phyloP scores from a whole-genome alignment of 179 eudicot genomes.

The Pouteria campechiana region DNA sequence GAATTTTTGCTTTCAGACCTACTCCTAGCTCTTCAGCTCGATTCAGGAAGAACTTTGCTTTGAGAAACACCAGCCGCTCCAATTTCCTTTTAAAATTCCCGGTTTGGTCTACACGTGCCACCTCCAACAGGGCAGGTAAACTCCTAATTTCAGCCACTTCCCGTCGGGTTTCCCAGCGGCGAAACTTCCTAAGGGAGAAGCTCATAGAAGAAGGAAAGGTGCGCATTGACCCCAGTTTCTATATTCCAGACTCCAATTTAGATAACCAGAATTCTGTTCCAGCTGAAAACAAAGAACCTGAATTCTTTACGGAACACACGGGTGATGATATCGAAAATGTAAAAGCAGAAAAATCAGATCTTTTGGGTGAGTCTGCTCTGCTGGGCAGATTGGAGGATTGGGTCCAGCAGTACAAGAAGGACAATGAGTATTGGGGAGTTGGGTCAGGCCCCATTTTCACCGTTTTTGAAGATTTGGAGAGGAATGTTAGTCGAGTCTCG shows the following conservation, averaged over 20 bases:
- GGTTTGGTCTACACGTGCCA: conserved; percentile 7
- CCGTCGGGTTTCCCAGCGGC: conserved; percentile 35
- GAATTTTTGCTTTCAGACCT: conserved; percentile 8
- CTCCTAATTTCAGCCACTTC: conserved; percentile 38
- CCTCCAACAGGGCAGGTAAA: conserved; percentile 9
- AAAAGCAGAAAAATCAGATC: conserved; percentile 3
- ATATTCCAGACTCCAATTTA: conserved; percentile 7
- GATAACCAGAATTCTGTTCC: conserved; percentile 11
- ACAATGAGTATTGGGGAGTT: conserved; percentile 72
- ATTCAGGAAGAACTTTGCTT: conserved; percentile 13
- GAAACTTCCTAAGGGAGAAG: conserved; percentile 62
- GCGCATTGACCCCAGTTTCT: conserved; percentile 17
- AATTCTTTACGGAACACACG: conserved; percentile 2
- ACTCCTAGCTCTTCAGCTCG: conserved; percentile 12
- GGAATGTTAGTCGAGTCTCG: conserved; percentile 42
- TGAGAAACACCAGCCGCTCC: conserved; percentile 12
- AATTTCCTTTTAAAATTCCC: conserved; percentile 4
- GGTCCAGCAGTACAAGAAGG: conserved; percentile 65
- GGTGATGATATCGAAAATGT: conserved; percentile 11
- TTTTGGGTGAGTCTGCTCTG: conserved; percentile 33
- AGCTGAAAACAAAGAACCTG: conserved; percentile 3
- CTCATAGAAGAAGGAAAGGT: conserved; percentile 35
- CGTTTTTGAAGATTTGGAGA: conserved; percentile 39
- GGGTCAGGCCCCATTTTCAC: conserved; percentile 65
- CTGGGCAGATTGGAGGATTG: conserved; percentile 55